A percentile compares a stretch with the other conserved stretches of the same genome.
Conservation (phyloP, 2,329 filamentous ascomycete species). For the Parafenestella ontariensis region DNA sequence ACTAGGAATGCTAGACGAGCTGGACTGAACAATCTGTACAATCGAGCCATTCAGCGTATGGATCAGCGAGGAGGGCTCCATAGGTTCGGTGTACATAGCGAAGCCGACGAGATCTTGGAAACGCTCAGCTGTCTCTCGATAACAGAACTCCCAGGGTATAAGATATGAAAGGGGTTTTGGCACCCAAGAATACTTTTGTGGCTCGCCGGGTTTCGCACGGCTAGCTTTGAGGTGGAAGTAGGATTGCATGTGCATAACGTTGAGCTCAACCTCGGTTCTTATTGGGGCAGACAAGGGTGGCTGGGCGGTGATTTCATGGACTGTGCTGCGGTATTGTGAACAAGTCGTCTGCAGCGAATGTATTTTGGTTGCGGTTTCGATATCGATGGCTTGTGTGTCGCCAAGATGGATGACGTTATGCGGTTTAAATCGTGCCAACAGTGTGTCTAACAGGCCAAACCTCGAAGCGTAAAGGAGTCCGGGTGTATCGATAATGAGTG, state of each 20-base stretch:
- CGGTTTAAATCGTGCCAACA: conserved; percentile 63
- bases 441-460: conserved; percentile 66
- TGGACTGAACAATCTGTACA: conserved; percentile 69
- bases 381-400: conserved; percentile 47
- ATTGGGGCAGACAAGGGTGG: conserved; percentile 51
- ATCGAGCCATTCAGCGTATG: conserved; percentile 75
- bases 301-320: conserved; percentile 64
- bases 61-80: conserved; percentile 63
- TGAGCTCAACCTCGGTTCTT: conserved; percentile 69
- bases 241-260: conserved; percentile 79
- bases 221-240: conserved; percentile 68
- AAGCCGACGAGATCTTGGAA: conserved; percentile 65
- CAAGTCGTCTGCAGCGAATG: conserved; percentile 58
- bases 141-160: conserved; percentile 69
- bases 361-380: conserved; percentile 66
- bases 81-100: conserved; percentile 71
- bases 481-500: conserved; percentile 75
- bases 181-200: conserved; percentile 56
- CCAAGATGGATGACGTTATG: conserved; percentile 72
- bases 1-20: conserved; percentile 50
- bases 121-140: conserved; percentile 58
- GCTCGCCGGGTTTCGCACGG: conserved; percentile 11
- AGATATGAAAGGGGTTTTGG: conserved; percentile 62
- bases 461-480: conserved; percentile 77
- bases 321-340: conserved; percentile 39